Evolutionary conservation across 2,329 filamentous ascomycete genomes (phyloP).

Genomic region (Chrysoporthe austroafricana): DNA sequence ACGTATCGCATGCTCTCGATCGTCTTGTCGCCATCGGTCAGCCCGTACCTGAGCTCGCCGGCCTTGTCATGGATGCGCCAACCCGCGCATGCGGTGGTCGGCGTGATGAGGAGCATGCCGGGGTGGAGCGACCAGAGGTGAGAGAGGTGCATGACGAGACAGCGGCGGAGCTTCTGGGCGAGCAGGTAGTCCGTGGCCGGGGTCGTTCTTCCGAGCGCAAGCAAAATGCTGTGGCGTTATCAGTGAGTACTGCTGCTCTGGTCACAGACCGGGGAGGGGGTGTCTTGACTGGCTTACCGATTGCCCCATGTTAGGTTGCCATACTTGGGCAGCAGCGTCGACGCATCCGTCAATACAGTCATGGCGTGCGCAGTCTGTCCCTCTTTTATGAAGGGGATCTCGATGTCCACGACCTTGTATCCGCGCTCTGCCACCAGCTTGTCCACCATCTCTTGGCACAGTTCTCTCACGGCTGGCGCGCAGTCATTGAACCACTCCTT

Average conservation of each 20-base stretch:
- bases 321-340: constrained; percentile 51
- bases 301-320: constrained; percentile 55
- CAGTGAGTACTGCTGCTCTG: not conserved
- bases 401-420: constrained; percentile 59
- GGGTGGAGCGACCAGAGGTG: constrained; percentile 67
- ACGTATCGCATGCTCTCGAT: constrained; percentile 53
- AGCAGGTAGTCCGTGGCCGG: constrained; percentile 68
- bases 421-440: constrained; percentile 56
- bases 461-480: constrained; percentile 45
- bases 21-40: constrained; percentile 52
- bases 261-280: too few species aligned
- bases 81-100: constrained; percentile 60
- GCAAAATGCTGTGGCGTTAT: constrained; percentile 55
- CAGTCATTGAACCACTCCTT: constrained; percentile 64
- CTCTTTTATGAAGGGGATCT: constrained; percentile 61
- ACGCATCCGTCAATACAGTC: constrained; percentile 70
- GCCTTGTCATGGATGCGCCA: constrained; percentile 44
- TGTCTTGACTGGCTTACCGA: constrained; percentile 16
- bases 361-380: constrained; percentile 75
- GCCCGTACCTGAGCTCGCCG: constrained; percentile 44
- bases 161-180: constrained; percentile 69
- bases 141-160: constrained; percentile 73
- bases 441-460: constrained; percentile 50
- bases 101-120: constrained; percentile 72
- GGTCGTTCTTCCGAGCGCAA: constrained; percentile 65